Base-by-base conservation (phyloP, 2,329 filamentous ascomycete species). In the Aspergillus sp. region DNA sequence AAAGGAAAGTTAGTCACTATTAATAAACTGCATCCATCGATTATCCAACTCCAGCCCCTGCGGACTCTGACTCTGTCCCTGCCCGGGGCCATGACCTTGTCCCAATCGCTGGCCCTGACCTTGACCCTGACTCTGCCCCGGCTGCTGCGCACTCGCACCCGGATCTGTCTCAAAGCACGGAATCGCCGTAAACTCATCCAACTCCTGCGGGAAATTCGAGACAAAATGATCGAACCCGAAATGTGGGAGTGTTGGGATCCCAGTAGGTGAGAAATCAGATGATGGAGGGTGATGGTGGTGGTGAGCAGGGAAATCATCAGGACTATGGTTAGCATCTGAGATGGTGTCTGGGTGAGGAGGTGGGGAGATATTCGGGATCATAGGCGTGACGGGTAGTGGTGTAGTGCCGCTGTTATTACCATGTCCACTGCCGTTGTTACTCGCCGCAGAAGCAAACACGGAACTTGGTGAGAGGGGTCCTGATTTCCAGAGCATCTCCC, bases 401-500 rank as follows among this genome's bases (percentile, higher is more conserved):
- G 54, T 39, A 6, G 10, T 20, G 9, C 10, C 17, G 17, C 44
- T 9, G 51, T 43, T 22, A 19, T 25, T 43, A 2, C 48, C 50
- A 25, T 39, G 43, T 12, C 44, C 42, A 20, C 45, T 42, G 2
- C 44, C 43, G 32, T 44, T 54, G 5, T 53, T 9, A 60, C 60
- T 19, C 60, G 15, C 17, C 3, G 15, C 17, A 5, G 37, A 59
- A 49, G 59, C 60, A 7, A 60, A 52, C 15, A 62, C 50, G 1
- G 60, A 62, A 7, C 58, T 54, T 1, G 67, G 67, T 2, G 67
- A 68, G 3, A 67, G 55, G 2, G 67, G 67, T 0, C 67, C 67
- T 2, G 63, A 64, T 49, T 71, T 74, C 67, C 74, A 75, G 2
- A 76, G 61, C 63, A 75, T 74, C 51, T 76, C 74, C 74, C 74